Percentiles rank a stretch among this genome's conserved stretches.
phyloP scores from a whole-genome alignment of 2,329 filamentous ascomycete species.

The Penicillium brevicompactum region DNA sequence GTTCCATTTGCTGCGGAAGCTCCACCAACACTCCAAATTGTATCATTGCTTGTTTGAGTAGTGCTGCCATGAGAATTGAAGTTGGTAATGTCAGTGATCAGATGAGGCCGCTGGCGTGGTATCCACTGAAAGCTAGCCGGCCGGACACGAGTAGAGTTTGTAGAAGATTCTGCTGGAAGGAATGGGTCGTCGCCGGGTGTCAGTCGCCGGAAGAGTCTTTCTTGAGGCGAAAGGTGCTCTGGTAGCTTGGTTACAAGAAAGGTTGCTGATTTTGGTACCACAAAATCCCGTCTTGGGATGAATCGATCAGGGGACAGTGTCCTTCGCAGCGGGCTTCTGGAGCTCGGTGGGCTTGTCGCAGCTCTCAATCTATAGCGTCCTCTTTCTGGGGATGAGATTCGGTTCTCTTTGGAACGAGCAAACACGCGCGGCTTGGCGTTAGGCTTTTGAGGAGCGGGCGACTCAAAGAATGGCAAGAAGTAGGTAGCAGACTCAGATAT shows the following conservation, averaged over 20 bases:
- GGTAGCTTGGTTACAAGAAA: constrained; percentile 56
- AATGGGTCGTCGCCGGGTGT: constrained; percentile 57
- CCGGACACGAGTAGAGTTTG: constrained; percentile 15
- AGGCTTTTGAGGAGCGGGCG: constrained; percentile 9
- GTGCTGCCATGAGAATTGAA: constrained; percentile 20
- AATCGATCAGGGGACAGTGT: constrained; percentile 59
- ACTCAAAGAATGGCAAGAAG: constrained; percentile 17
- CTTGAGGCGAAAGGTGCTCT: constrained; percentile 48
- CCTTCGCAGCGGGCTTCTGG: constrained; percentile 16
- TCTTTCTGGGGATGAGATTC: constrained; percentile 11
- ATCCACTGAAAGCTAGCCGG: constrained; percentile 18
- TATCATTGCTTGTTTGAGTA: constrained; percentile 64
- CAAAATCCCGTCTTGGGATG: constrained; percentile 51
- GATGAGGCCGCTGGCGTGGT: constrained; percentile 37
- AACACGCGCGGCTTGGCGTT: neutral
- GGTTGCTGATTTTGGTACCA: constrained; percentile 47
- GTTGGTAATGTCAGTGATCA: constrained; percentile 31
- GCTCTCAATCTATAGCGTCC: constrained; percentile 19
- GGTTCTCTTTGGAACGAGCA: constrained; percentile 15
- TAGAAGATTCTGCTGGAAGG: constrained; percentile 41
- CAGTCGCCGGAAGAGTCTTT: constrained; percentile 49
- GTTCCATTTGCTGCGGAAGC: constrained; percentile 56
- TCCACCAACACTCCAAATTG: constrained; percentile 79
- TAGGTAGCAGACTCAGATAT: constrained; percentile 20
- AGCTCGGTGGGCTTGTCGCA: constrained; percentile 9